Evolutionary conservation across 1,139 yeast species (phyloP).

Genomic region (Taphrina pruni): DNA sequence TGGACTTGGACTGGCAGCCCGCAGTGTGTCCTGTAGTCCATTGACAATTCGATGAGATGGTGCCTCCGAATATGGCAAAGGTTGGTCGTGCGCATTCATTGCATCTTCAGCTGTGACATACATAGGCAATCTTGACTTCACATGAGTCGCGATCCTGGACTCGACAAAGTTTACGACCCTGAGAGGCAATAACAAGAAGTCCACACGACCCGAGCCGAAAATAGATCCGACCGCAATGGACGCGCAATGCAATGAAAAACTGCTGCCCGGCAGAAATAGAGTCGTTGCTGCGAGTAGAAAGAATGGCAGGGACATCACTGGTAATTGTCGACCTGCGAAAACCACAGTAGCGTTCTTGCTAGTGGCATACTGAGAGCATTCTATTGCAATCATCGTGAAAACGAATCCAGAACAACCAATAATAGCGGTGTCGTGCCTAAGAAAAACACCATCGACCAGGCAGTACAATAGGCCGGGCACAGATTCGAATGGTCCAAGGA

Average conservation of each 20-base stretch:
- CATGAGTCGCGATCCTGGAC: neutral
- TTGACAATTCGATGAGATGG: neutral
- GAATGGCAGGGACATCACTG: constrained; percentile 19
- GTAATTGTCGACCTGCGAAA: constrained; percentile 26
- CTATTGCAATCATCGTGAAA: constrained; percentile 65
- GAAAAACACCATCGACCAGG: constrained; percentile 17
- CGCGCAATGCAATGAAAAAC: constrained; percentile 14
- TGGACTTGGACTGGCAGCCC: neutral
- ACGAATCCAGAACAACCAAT: constrained; percentile 65
- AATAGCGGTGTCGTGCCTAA: constrained; percentile 32
- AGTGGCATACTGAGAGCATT: constrained; percentile 3
- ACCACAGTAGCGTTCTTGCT: neutral
- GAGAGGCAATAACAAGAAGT: constrained; percentile 28
- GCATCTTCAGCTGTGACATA: constrained; percentile 34
- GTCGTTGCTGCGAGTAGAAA: constrained; percentile 2
- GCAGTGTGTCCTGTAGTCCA: neutral
- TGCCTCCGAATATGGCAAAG: neutral
- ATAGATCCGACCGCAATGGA: constrained; percentile 25
- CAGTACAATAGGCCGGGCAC: constrained; percentile 42
- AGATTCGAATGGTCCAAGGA: constrained; percentile 56
- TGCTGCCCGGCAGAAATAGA: constrained; percentile 28
- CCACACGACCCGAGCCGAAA: constrained; percentile 33
- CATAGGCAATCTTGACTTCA: constrained; percentile 11
- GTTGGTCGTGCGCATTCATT: neutral
- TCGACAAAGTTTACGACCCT: constrained; percentile 33